A percentile compares a stretch with the other conserved stretches of the same genome.
Evolutionary conservation across 2,329 filamentous ascomycete genomes (phyloP).

Genomic region (Fusarium subtropicale): DNA sequence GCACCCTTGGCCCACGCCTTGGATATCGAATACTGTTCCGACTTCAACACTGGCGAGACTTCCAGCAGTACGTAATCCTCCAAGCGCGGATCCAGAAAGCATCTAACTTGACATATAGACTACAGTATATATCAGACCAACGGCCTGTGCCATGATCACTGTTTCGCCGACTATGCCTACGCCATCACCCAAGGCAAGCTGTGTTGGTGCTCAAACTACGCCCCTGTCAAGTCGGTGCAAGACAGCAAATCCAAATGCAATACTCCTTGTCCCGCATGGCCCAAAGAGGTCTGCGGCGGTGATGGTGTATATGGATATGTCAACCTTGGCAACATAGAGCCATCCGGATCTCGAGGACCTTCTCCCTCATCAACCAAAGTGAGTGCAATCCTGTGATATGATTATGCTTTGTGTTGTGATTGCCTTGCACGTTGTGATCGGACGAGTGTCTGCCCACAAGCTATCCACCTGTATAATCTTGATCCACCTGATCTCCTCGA

Average conservation of each 20-base stretch:
- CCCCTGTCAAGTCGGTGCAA: conserved; percentile 61
- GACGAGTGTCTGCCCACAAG: conserved; percentile 41
- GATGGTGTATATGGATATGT: conserved; percentile 74
- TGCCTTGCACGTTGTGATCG: conserved; percentile 32
- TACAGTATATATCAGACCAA: conserved; percentile 73
- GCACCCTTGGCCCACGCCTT: conserved; percentile 43
- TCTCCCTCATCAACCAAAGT: conserved; percentile 46
- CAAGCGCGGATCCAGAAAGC: background rate
- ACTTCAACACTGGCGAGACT: conserved; percentile 52
- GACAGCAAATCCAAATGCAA: conserved; percentile 63
- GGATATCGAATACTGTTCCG: conserved; percentile 52
- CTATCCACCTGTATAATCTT: conserved; percentile 26
- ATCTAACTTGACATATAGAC: conserved; percentile 53
- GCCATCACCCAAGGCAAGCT: conserved; percentile 72
- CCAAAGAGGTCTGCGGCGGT: conserved; percentile 73
- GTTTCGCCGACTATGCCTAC: conserved; percentile 69
- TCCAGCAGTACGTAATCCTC: conserved; percentile 48
- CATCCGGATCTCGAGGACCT: conserved; percentile 66
- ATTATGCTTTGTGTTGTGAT: conserved; percentile 36
- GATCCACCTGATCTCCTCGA: conserved; percentile 12
- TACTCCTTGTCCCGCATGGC: conserved; percentile 74
- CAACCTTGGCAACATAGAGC: conserved; percentile 57
- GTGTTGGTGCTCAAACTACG: conserved; percentile 82
- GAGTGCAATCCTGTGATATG: conserved; percentile 41
- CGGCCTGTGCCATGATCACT: conserved; percentile 73